These are phyloP conservation scores for Mucor indicus DNA, from an alignment of 371 early-diverging fungal species.

Conservation along the genomic window DNA sequence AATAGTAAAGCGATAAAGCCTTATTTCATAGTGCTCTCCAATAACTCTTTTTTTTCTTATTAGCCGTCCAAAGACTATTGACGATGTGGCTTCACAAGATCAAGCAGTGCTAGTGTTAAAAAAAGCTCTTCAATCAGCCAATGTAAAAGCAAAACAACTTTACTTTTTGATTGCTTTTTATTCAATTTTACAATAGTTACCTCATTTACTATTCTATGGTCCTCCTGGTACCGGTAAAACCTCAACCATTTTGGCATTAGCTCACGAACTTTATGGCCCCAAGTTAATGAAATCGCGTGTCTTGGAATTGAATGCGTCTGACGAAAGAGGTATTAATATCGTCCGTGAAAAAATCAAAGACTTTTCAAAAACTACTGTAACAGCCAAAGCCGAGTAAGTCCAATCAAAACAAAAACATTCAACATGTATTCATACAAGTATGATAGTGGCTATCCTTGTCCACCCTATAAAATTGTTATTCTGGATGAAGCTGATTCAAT, in stretches of 20 bases:
- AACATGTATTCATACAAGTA: not conserved
- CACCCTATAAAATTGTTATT: constrained; percentile 96
- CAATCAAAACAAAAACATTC: not conserved
- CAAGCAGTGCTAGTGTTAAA: constrained; percentile 85
- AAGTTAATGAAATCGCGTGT: constrained; percentile 75
- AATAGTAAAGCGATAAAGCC: no score
- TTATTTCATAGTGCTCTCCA: constrained; percentile 2
- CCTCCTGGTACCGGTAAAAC: constrained; percentile 99
- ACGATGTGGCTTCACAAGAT: constrained; percentile 87
- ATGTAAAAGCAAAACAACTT: constrained; percentile 47
- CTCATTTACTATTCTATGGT: constrained; percentile 98
- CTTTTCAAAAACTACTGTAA: constrained; percentile 84
- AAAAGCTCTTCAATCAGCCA: constrained; percentile 80
- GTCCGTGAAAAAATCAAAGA: constrained; percentile 96
- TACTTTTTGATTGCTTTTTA: not conserved
- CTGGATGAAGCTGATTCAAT: constrained; percentile 99
- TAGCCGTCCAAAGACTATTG: constrained; percentile 86
- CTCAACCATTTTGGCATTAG: constrained; percentile 92
- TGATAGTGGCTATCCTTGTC: constrained; percentile 51
- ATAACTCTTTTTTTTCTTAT: not conserved
- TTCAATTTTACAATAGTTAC: constrained; percentile 61
- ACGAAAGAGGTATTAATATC: constrained; percentile 98
- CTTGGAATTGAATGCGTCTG: constrained; percentile 98
- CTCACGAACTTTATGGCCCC: constrained; percentile 89
- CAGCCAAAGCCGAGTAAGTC: constrained; percentile 17